Base-by-base conservation (phyloP, 202 grass and related monocot genomes). In the Carex arenaria region DNA sequence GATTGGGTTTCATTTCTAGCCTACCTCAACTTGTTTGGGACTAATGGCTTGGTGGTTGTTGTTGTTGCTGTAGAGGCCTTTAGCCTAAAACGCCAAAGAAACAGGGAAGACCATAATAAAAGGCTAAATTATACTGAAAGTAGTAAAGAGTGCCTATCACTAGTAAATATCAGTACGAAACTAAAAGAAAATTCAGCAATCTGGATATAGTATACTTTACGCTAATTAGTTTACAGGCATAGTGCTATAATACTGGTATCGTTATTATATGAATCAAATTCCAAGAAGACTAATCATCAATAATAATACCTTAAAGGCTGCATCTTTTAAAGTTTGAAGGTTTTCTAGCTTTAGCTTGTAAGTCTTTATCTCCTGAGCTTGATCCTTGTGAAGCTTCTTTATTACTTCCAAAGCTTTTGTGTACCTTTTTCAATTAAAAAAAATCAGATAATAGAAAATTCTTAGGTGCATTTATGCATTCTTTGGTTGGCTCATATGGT, bases 341-440 rank as follows among this genome's bases (percentile, higher is more conserved):
- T 98, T 94, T 71, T 98, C 92, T 80, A 98, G 79, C 80, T 98
- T 98, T 64, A 98, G 86, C 84, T 90, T 98, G 80, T 81, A 95
- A 76, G 90, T 93, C 83, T 98, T 98, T 86, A 98, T 95, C 64
- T 98, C 95, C 70, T 98, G 95, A 2, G 71, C 88, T 86, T 98
- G 95, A 72, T 98, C 95, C 87, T 98, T 98, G 87, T 95, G 95
- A 90, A 98, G 95, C 84, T 95, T 98, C 88, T 98, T 98, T 90
- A 95, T 95, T 78, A 93, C 92, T 91, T 98, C 95, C 13, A 98
- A 84, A 87, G 95, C 95, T 83, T 95, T 98, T 13, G 95, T 98
- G 87, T 98, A 98, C 49, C 95, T 98, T 85, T 72, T 88, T n/a
- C 14, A 82, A 60, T 57, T 38, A 84, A 87, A 85, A 90, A 54